phyloP scores from a whole-genome alignment of 2,329 filamentous ascomycete genomes.

The Capronia coronata region DNA sequence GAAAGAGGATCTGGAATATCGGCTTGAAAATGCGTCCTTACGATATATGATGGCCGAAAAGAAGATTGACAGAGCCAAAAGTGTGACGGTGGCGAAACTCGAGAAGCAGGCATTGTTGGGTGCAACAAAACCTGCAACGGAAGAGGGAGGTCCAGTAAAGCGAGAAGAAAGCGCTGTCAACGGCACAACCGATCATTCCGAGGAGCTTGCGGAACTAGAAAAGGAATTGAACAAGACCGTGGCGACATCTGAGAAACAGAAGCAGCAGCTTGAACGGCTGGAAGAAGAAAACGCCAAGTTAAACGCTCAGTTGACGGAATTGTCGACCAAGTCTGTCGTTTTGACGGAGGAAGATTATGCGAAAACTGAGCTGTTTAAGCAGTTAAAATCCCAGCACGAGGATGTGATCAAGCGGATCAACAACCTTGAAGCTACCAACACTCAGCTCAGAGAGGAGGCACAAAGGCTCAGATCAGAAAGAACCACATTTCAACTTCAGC shows the following conservation, averaged over 20 bases:
- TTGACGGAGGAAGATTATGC: conserved; percentile 90
- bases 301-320: conserved; percentile 69
- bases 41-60: conserved; percentile 94
- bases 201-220: conserved; percentile 62
- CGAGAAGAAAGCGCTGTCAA: conserved; percentile 51
- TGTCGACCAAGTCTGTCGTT: conserved; percentile 56
- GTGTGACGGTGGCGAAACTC: conserved; percentile 80
- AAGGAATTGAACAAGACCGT: conserved; percentile 69
- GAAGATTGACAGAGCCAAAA: conserved; percentile 83
- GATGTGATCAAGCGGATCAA: conserved; percentile 90
- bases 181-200: conserved; percentile 47
- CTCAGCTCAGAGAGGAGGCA: conserved; percentile 74
- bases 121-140: conserved; percentile 45
- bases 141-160: conserved; percentile 41
- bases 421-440: conserved; percentile 80
- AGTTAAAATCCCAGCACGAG: conserved; percentile 81
- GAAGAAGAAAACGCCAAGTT: conserved; percentile 68
- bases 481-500: conserved; percentile 68
- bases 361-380: conserved; percentile 87
- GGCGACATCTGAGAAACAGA: conserved; percentile 72
- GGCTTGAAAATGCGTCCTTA: conserved; percentile 79
- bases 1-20: conserved; percentile 77
- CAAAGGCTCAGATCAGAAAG: conserved; percentile 80
- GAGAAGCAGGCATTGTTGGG: conserved; percentile 81
- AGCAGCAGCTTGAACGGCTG: conserved; percentile 76